Evolutionary conservation across 148 eudicot genomes (phyloP).

Genomic region (Fagopyrum homotropicum): DNA sequence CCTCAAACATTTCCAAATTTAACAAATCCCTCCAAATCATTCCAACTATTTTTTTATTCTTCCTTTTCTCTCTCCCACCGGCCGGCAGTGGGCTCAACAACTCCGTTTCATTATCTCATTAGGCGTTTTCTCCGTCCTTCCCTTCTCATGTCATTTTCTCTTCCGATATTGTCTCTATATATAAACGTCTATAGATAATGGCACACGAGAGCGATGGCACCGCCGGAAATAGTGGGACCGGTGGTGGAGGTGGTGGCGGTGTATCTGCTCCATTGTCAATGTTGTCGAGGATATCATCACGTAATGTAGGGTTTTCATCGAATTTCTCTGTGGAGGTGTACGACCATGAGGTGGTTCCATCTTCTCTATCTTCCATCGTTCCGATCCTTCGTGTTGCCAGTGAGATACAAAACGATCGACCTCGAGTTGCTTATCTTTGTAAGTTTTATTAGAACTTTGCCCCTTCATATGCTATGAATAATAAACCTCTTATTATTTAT

Average conservation of each 20-base stretch:
- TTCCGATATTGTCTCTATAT: background rate
- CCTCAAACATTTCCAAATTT: too few relatives aligned
- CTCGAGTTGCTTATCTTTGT: constrained; percentile 97
- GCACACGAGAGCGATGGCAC: constrained; percentile 8
- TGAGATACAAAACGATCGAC: constrained; percentile 73
- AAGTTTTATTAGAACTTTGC: background rate
- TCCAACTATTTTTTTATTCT: too few relatives aligned
- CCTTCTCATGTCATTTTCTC: constrained; percentile 1
- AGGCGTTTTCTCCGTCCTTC: background rate
- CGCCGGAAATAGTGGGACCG: background rate
- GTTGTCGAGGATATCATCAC: constrained; percentile 11
- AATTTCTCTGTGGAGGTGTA: constrained; percentile 76
- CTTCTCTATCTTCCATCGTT: constrained; percentile 68
- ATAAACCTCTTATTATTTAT: background rate
- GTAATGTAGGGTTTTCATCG: constrained; percentile 17
- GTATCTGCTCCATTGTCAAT: constrained; percentile 6
- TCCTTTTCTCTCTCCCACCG: background rate
- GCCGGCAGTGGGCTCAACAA: constrained; percentile 4
- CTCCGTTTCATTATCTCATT: background rate
- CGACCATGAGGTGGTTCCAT: constrained; percentile 88
- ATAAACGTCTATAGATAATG: background rate
- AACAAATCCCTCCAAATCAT: too few relatives aligned
- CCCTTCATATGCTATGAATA: background rate
- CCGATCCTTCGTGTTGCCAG: constrained; percentile 87
- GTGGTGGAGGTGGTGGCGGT: background rate